A percentile compares a stretch with the other conserved stretches of the same genome.
These are phyloP conservation scores for Epithemia pelagica DNA, from an alignment of 108 stramenopile species.

Conservation along the genomic window DNA sequence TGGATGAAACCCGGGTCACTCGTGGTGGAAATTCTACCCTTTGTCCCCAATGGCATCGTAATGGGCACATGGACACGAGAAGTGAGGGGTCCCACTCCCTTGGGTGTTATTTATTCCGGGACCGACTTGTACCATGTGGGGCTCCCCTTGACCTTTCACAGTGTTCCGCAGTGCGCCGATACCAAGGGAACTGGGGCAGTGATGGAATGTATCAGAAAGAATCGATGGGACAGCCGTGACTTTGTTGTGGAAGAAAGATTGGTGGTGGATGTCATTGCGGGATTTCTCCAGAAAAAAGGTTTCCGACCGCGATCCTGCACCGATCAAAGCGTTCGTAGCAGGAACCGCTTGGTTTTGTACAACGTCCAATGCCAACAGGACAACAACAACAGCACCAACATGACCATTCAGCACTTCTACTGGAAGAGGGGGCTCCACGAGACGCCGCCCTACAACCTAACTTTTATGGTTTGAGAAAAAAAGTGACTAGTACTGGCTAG, in stretches of 20 bases:
- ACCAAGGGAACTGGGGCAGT: not conserved
- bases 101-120: slow-evolving; percentile 43
- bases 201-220: not conserved
- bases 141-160: not conserved
- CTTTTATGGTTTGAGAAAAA: too few species aligned
- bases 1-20: slow-evolving; percentile 33
- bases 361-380: not conserved
- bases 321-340: not conserved
- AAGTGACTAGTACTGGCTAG: too few species aligned
- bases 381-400: not conserved
- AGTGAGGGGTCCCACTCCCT: slow-evolving; percentile 27
- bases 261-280: not conserved
- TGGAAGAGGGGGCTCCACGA: not conserved
- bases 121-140: slow-evolving; percentile 40
- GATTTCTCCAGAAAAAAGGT: not conserved
- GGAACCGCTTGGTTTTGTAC: not conserved
- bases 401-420: not conserved
- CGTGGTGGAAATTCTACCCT: slow-evolving; percentile 45
- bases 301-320: not conserved
- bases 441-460: not conserved
- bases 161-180: not conserved
- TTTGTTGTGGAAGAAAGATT: not conserved
- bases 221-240: not conserved
- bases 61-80: slow-evolving; percentile 30
- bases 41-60: slow-evolving; percentile 17